Conservation (phyloP, 1,284 basidiomycete genomes). For the Neonothopanus nambi region DNA sequence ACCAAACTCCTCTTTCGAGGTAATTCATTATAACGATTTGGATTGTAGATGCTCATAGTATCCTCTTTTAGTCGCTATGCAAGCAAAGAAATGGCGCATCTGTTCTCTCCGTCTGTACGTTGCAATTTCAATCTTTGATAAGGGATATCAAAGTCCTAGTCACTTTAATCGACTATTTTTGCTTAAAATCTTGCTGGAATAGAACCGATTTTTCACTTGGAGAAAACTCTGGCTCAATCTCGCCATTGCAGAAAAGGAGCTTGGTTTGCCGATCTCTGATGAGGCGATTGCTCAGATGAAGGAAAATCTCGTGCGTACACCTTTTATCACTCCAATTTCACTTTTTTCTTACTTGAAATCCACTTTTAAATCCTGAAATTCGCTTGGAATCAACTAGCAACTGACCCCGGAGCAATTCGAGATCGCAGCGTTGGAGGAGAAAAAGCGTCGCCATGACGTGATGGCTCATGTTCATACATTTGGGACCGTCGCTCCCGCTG, state of each 20-base stretch:
- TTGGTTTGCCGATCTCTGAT: constrained; percentile 89
- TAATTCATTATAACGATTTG: constrained; percentile 28
- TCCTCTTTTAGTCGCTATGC: constrained; percentile 84
- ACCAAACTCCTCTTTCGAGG: constrained; percentile 79
- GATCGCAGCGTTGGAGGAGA: constrained; percentile 92
- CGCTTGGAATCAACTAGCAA: too few species aligned
- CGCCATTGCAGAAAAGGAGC: constrained; percentile 94
- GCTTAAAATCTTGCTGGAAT: too few species aligned
- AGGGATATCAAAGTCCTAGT: too few species aligned
- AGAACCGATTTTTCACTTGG: constrained; percentile 99
- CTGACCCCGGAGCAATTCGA: constrained; percentile 91
- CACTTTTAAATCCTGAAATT: too few species aligned
- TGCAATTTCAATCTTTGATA: background rate
- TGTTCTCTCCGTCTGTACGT: constrained; percentile 88
- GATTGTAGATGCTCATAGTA: too few species aligned
- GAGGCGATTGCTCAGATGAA: constrained; percentile 95
- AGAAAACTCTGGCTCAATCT: constrained; percentile 95
- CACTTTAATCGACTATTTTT: too few species aligned
- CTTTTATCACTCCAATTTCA: background rate
- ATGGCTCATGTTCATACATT: constrained; percentile 99
- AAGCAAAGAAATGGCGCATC: constrained; percentile 96
- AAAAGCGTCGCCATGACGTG: constrained; percentile 97
- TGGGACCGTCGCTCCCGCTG: constrained; percentile 90
- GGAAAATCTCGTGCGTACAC: constrained; percentile 74
- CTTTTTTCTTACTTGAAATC: background rate